A percentile compares a stretch with the other conserved stretches of the same genome.
Conservation (phyloP, 2,329 filamentous ascomycete genomes). For the Ophiognomonia clavigignenti-juglandacearum region DNA sequence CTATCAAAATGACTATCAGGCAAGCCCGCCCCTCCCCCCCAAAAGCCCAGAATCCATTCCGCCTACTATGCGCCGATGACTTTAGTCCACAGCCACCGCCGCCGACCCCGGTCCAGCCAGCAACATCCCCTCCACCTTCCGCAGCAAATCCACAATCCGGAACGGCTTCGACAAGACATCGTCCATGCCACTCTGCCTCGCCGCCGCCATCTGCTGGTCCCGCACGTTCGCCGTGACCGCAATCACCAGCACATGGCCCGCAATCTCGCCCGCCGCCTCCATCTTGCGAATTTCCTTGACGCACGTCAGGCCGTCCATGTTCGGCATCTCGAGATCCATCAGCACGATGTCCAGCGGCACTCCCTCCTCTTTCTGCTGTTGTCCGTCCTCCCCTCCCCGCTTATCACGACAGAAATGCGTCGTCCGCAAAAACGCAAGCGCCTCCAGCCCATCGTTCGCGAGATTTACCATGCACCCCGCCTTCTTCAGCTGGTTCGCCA, state of each 20-base stretch:
- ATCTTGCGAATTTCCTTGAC: slow-evolving; percentile 34
- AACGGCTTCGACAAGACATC: slow-evolving; percentile 57
- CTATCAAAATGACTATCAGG: too few species aligned
- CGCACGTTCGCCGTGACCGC: slow-evolving; percentile 43
- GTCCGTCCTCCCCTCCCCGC: not conserved
- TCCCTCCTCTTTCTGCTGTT: too few species aligned
- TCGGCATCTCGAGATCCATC: slow-evolving; percentile 46
- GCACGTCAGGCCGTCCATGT: slow-evolving; percentile 42
- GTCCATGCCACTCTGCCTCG: slow-evolving; percentile 36
- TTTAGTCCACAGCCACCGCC: too few species aligned
- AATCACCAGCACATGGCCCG: slow-evolving; percentile 36
- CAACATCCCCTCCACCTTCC: slow-evolving; percentile 31
- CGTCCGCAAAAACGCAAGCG: slow-evolving; percentile 31
- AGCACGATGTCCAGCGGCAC: slow-evolving; percentile 33
- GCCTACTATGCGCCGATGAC: too few species aligned
- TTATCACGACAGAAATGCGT: slow-evolving; percentile 26
- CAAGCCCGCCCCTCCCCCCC: too few species aligned
- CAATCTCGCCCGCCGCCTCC: slow-evolving; percentile 27
- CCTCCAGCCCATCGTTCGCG: slow-evolving; percentile 60
- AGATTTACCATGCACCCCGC: slow-evolving; percentile 54
- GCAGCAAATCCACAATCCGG: slow-evolving; percentile 38
- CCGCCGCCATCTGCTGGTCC: slow-evolving; percentile 33
- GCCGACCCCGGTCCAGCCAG: slow-evolving; percentile 5
- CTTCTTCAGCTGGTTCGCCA: slow-evolving; percentile 59
- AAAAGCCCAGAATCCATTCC: too few species aligned